Conservation (phyloP, 2,329 filamentous ascomycete species). For the Corynespora cassiicola region DNA sequence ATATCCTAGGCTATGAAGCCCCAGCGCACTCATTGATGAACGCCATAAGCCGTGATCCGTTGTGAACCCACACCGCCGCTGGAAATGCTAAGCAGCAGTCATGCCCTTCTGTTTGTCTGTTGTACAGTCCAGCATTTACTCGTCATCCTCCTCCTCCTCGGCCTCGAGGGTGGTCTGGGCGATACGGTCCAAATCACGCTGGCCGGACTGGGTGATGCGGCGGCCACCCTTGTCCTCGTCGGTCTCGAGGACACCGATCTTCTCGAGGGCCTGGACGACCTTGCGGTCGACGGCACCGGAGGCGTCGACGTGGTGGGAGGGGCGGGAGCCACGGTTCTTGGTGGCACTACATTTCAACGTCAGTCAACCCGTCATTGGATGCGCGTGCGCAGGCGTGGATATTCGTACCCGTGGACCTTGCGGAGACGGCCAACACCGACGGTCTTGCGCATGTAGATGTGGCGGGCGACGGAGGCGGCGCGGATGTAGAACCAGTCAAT, state of each 20-base stretch:
- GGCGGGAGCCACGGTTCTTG: slow-evolving; percentile 95
- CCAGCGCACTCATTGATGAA: slow-evolving; percentile 39
- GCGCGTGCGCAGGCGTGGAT: not conserved
- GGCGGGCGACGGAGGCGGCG: slow-evolving; percentile 92
- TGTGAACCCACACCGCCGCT: slow-evolving; percentile 33
- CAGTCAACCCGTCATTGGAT: slow-evolving; percentile 4
- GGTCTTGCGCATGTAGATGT: slow-evolving; percentile 99
- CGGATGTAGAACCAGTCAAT: slow-evolving; percentile 95
- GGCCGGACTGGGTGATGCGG: slow-evolving; percentile 95
- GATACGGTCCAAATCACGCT: slow-evolving; percentile 94
- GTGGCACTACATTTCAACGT: slow-evolving; percentile 57
- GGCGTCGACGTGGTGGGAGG: slow-evolving; percentile 94
- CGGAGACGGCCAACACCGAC: slow-evolving; percentile 97
- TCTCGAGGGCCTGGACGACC: slow-evolving; percentile 96
- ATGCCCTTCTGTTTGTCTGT: slow-evolving; percentile 17
- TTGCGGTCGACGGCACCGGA: slow-evolving; percentile 96
- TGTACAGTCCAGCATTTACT: slow-evolving; percentile 39
- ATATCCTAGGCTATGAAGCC: slow-evolving; percentile 41
- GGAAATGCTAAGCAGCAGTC: slow-evolving; percentile 34
- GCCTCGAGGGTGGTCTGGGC: slow-evolving; percentile 59
- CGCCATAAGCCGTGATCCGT: slow-evolving; percentile 45
- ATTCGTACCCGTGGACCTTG: slow-evolving; percentile 77
- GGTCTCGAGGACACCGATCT: slow-evolving; percentile 97
- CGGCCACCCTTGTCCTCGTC: slow-evolving; percentile 99
- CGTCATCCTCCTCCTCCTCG: slow-evolving; percentile 56